Conservation (phyloP, 2,329 filamentous ascomycete species). For the Colletotrichum spinosum region DNA sequence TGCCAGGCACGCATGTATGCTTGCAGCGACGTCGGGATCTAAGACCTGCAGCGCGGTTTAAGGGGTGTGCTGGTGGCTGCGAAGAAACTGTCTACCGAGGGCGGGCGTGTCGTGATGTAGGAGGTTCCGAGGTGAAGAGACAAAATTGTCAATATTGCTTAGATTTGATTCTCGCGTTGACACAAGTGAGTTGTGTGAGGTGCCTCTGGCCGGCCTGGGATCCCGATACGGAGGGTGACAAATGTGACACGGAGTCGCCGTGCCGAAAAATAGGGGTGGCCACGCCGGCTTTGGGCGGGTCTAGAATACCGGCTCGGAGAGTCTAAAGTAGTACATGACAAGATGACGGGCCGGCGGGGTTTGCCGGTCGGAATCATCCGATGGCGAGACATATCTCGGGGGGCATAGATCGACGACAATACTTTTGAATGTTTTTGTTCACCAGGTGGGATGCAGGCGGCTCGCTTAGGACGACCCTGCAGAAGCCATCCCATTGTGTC, state of each 20-base stretch:
- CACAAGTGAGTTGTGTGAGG: not conserved
- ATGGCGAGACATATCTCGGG: slow-evolving; percentile 5
- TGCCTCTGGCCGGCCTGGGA: not conserved
- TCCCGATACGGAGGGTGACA: slow-evolving; percentile 11
- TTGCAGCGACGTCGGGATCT: slow-evolving; percentile 16
- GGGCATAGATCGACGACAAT: slow-evolving; percentile 11
- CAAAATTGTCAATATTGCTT: not conserved
- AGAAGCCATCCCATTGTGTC: not conserved
- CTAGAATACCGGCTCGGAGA: slow-evolving; percentile 23
- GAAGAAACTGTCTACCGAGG: not conserved
- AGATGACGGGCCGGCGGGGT: slow-evolving; percentile 13
- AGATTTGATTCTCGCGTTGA: not conserved
- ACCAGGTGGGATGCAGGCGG: not conserved
- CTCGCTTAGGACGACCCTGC: not conserved
- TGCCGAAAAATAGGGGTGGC: slow-evolving; percentile 5
- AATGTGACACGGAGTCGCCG: slow-evolving; percentile 14
- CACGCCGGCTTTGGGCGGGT: slow-evolving; percentile 17
- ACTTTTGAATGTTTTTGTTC: not conserved
- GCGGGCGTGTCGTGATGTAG: slow-evolving; percentile 11
- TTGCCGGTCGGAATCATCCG: slow-evolving; percentile 10
- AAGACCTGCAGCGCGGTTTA: slow-evolving; percentile 20
- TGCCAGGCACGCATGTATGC: slow-evolving; percentile 19
- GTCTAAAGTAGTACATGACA: not conserved
- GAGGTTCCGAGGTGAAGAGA: not conserved
- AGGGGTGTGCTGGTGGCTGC: not conserved